These are phyloP conservation scores for Leccinum disarticulatum DNA, from an alignment of 768 basidiomycete genomes.

Conservation along the genomic window DNA sequence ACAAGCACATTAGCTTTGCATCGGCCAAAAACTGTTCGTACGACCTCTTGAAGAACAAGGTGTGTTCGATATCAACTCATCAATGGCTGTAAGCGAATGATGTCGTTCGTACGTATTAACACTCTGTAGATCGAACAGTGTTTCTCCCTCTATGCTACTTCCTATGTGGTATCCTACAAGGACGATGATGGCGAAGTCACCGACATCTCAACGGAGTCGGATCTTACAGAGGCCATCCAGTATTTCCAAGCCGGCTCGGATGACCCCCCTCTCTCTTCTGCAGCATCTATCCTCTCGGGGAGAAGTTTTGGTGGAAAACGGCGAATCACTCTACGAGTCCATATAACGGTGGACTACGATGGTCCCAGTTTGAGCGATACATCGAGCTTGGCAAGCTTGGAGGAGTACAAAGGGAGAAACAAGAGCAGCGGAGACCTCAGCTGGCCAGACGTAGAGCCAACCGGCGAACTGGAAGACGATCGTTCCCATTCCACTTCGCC, in stretches of 20 bases:
- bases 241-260: conserved; percentile 81
- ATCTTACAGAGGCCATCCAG: conserved; percentile 82
- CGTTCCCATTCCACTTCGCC: conserved; percentile 43
- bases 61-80: conserved; percentile 35
- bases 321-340: conserved; percentile 75
- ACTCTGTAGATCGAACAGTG: conserved; percentile 73
- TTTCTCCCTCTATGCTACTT: conserved; percentile 68
- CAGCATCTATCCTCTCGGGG: conserved; percentile 69
- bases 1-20: conserved; percentile 76
- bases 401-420: conserved; percentile 65
- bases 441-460: conserved; percentile 46
- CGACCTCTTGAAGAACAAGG: conserved; percentile 70
- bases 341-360: conserved; percentile 85
- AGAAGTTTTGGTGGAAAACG: conserved; percentile 64
- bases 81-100: neutral
- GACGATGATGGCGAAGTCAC: conserved; percentile 86
- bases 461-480: conserved; percentile 57
- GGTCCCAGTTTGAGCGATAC: conserved; percentile 90
- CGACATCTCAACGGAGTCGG: conserved; percentile 64
- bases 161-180: conserved; percentile 77
- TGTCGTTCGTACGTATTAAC: conserved; percentile 1
- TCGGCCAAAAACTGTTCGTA: conserved; percentile 80
- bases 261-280: conserved; percentile 68
- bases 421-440: conserved; percentile 47
- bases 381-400: conserved; percentile 73